phyloP scores from a whole-genome alignment of 1,139 yeast species.

The Meyerozyma guilliermondii region DNA sequence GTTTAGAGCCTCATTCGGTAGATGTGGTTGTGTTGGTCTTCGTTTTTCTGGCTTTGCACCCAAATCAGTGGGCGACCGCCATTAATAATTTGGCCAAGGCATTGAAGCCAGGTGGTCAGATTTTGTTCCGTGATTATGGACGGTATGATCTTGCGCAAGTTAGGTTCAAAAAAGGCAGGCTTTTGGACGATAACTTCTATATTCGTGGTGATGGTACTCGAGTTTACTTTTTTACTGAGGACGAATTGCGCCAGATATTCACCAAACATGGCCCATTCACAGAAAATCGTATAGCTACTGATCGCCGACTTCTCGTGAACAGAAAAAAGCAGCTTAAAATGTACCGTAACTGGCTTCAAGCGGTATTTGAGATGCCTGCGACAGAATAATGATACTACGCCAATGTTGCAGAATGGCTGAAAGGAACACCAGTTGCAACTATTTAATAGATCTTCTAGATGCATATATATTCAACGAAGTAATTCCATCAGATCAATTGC shows the following conservation, averaged over 20 bases:
- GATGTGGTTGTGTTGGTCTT: constrained; percentile 92
- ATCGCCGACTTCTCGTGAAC: constrained; percentile 84
- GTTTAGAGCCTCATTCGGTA: constrained; percentile 73
- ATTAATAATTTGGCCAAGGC: constrained; percentile 61
- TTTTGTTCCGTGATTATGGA: constrained; percentile 91
- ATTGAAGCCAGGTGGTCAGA: constrained; percentile 88
- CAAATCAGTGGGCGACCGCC: constrained; percentile 86
- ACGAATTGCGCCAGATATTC: constrained; percentile 76
- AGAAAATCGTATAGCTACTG: constrained; percentile 79
- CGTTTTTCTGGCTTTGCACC: constrained; percentile 88
- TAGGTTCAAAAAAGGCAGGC: constrained; percentile 82
- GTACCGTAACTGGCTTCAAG: constrained; percentile 98
- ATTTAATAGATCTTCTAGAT: too few relatives aligned
- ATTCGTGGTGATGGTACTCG: constrained; percentile 98
- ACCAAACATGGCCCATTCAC: constrained; percentile 52
- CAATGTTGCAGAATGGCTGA: neutral
- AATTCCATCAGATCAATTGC: too few relatives aligned
- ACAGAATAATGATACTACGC: neutral
- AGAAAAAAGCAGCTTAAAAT: constrained; percentile 87
- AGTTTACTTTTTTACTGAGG: constrained; percentile 94
- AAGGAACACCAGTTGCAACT: too few relatives aligned
- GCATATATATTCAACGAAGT: too few relatives aligned
- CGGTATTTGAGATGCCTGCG: constrained; percentile 45
- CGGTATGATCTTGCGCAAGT: constrained; percentile 95
- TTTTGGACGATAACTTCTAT: constrained; percentile 87